A percentile compares a stretch with the other conserved stretches of the same genome.
These are phyloP conservation scores for Alternaria viburni DNA, from an alignment of 2,329 filamentous ascomycete species.

Conservation along the genomic window DNA sequence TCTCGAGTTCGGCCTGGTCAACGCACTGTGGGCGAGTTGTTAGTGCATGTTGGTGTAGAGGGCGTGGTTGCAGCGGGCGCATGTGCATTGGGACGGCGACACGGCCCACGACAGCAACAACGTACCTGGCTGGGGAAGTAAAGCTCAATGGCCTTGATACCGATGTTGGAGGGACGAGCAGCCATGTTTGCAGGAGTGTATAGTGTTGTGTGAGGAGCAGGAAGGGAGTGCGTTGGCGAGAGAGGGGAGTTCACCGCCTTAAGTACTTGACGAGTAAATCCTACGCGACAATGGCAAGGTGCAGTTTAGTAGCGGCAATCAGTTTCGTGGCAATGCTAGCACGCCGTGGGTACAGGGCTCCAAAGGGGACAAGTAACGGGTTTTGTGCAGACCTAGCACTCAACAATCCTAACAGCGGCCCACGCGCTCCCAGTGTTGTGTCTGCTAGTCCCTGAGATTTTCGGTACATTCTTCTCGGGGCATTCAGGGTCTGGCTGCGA, in stretches of 20 bases:
- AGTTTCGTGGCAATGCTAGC: slow-evolving; percentile 38
- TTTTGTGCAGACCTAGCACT: slow-evolving; percentile 32
- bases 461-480: slow-evolving; percentile 9
- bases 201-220: slow-evolving; percentile 19
- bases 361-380: slow-evolving; percentile 30
- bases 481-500: slow-evolving; percentile 11
- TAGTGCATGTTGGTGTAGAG: slow-evolving; percentile 16
- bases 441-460: neutral
- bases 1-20: slow-evolving; percentile 60
- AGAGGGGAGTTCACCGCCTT: slow-evolving; percentile 42
- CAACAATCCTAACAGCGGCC: slow-evolving; percentile 36
- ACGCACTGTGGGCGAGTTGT: slow-evolving; percentile 53
- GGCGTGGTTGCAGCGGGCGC: neutral
- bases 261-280: slow-evolving; percentile 31
- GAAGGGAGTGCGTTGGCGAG: slow-evolving; percentile 22
- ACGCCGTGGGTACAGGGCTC: slow-evolving; percentile 16
- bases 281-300: slow-evolving; percentile 42
- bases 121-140: slow-evolving; percentile 61
- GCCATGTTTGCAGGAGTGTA: slow-evolving; percentile 47
- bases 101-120: slow-evolving; percentile 2
- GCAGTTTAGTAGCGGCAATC: slow-evolving; percentile 46
- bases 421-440: slow-evolving; percentile 17
- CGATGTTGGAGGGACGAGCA: slow-evolving; percentile 57
- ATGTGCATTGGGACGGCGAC: neutral
- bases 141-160: slow-evolving; percentile 62